phyloP scores from a whole-genome alignment of 2,329 filamentous ascomycete genomes.

The Shiraia sp. region DNA sequence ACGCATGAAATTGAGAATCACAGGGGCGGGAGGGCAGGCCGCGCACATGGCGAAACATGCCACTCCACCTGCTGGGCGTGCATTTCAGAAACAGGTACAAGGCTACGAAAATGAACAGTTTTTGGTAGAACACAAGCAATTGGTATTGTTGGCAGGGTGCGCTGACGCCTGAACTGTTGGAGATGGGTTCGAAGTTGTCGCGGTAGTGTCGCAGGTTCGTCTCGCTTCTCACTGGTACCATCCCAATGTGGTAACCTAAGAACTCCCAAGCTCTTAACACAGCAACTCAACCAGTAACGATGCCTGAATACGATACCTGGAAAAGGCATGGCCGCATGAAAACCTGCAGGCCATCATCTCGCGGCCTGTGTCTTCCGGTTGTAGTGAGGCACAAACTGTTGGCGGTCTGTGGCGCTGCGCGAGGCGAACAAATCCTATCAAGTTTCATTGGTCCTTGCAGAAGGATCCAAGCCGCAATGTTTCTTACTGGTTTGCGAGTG shows the following conservation, averaged over 20 bases:
- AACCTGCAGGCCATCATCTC: constrained; percentile 27
- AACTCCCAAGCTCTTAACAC: constrained; percentile 21
- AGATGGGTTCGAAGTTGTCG: constrained; percentile 39
- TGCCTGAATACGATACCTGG: constrained; percentile 31
- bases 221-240: constrained; percentile 36
- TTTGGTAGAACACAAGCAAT: constrained; percentile 25
- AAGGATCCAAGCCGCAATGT: constrained; percentile 14
- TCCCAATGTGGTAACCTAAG: constrained; percentile 29
- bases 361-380: constrained; percentile 29
- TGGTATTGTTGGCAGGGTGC: constrained; percentile 18
- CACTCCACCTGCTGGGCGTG: constrained; percentile 38
- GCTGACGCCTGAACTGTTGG: constrained; percentile 39
- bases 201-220: constrained; percentile 43
- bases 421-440: constrained; percentile 9
- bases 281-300: constrained; percentile 16
- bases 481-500: constrained; percentile 11
- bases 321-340: constrained; percentile 34
- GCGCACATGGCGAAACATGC: constrained; percentile 44
- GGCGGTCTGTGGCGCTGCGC: constrained; percentile 20
- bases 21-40: constrained; percentile 26
- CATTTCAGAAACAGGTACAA: constrained; percentile 28
- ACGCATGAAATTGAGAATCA: constrained; percentile 44
- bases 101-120: constrained; percentile 36
- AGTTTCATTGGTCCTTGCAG: constrained; percentile 24
- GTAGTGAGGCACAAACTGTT: constrained; percentile 37